These are phyloP conservation scores for Penicillium sclerotigenum DNA, from an alignment of 2,329 filamentous ascomycete genomes.

Conservation along the genomic window DNA sequence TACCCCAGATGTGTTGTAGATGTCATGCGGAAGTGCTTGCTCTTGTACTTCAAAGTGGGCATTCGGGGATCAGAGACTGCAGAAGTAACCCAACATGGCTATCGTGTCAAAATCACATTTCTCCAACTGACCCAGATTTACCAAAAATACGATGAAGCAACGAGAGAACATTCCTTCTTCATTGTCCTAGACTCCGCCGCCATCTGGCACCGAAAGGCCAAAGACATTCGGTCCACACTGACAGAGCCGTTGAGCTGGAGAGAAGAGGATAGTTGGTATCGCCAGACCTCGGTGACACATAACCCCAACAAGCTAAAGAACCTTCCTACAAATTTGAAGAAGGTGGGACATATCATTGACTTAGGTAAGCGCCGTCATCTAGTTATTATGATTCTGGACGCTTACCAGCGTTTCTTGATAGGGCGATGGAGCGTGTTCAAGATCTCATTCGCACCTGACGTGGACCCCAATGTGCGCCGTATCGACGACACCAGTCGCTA, in stretches of 20 bases:
- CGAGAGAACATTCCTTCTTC: constrained; percentile 31
- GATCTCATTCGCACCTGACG: constrained; percentile 45
- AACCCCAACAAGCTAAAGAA: constrained; percentile 35
- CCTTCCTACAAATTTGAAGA: constrained; percentile 48
- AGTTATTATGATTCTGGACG: neutral
- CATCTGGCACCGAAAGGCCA: constrained; percentile 43
- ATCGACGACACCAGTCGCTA: constrained; percentile 18
- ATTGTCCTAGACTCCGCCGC: constrained; percentile 45
- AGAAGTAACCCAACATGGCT: constrained; percentile 22
- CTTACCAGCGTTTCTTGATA: constrained; percentile 21
- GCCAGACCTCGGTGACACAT: constrained; percentile 62
- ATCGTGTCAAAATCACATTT: constrained; percentile 47
- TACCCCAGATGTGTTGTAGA: constrained; percentile 39
- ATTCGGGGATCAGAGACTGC: constrained; percentile 13
- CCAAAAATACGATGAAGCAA: constrained; percentile 26
- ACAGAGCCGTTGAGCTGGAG: constrained; percentile 50
- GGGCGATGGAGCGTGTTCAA: constrained; percentile 63
- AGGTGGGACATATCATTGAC: constrained; percentile 54
- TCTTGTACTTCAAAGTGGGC: constrained; percentile 45
- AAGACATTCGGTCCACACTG: constrained; percentile 41
- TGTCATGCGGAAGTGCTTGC: constrained; percentile 44
- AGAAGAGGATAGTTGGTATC: constrained; percentile 57
- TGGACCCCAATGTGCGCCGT: neutral
- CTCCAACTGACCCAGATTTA: constrained; percentile 42
- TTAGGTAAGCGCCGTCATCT: constrained; percentile 46